Evolutionary conservation across 257 asterid species (phyloP).

Genomic region (Phtheirospermum japonicum): DNA sequence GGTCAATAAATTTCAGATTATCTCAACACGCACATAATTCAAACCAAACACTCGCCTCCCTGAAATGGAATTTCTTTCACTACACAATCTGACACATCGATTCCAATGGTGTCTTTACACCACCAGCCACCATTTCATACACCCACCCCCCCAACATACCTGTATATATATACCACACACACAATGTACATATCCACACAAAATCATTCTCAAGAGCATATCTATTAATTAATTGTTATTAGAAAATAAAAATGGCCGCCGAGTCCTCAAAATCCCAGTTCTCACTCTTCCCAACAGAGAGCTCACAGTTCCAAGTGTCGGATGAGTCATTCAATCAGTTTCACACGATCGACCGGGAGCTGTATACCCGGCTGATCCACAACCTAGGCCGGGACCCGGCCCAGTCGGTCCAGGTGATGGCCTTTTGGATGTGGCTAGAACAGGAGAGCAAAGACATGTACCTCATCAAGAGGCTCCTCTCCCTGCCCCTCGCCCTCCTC

Average conservation of each 20-base stretch:
- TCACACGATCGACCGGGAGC: slow-evolving; percentile 49
- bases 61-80: not conserved
- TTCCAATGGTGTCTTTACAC: slow-evolving; percentile 17
- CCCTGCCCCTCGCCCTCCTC: slow-evolving; percentile 34
- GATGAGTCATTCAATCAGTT: slow-evolving; percentile 51
- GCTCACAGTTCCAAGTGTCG: slow-evolving; percentile 27
- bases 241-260: slow-evolving; percentile 19
- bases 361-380: slow-evolving; percentile 35
- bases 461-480: slow-evolving; percentile 32
- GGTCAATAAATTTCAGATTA: not conserved
- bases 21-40: not conserved
- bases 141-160: too few species aligned
- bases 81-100: slow-evolving; percentile 26
- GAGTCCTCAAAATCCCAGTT: not conserved
- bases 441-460: slow-evolving; percentile 22
- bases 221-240: too few species aligned
- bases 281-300: slow-evolving; percentile 29
- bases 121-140: slow-evolving; percentile 18
- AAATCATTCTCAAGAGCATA: not conserved
- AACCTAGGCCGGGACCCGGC: slow-evolving; percentile 46
- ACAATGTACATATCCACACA: not conserved
- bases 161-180: too few species aligned
- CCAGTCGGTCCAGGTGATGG: slow-evolving; percentile 52
- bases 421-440: slow-evolving; percentile 62
- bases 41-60: not conserved